These are phyloP conservation scores for Xylaria nigripes DNA, from an alignment of 495 filamentous ascomycete genomes.

Conservation along the genomic window DNA sequence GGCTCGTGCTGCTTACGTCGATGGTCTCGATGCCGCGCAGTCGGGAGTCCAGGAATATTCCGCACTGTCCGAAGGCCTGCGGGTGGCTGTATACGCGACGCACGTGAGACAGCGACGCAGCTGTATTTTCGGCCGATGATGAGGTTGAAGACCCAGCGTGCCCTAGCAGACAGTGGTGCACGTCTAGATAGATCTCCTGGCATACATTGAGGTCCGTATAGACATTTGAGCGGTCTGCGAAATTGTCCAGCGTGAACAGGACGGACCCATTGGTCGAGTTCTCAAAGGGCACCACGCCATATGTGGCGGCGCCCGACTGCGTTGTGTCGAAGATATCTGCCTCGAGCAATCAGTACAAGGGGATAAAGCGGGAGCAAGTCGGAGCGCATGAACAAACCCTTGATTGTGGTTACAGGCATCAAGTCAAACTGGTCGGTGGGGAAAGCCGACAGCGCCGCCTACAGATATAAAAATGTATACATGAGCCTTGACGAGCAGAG, in stretches of 20 bases:
- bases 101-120: conserved; percentile 48
- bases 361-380: neutral
- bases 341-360: neutral
- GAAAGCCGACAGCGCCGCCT: conserved; percentile 66
- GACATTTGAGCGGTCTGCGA: conserved; percentile 58
- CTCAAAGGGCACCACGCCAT: conserved; percentile 89
- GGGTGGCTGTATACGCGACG: conserved; percentile 76
- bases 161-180: conserved; percentile 77
- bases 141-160: conserved; percentile 13
- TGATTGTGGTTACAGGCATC: conserved; percentile 51
- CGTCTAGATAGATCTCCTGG: conserved; percentile 72
- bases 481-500: neutral
- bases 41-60: conserved; percentile 56
- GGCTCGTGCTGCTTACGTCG: conserved; percentile 80
- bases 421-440: conserved; percentile 45
- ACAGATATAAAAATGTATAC: neutral
- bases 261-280: conserved; percentile 93
- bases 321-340: conserved; percentile 72
- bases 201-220: conserved; percentile 64
- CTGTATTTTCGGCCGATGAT: conserved; percentile 24
- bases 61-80: conserved; percentile 90
- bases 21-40: conserved; percentile 65
- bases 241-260: conserved; percentile 75
- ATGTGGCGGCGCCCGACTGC: conserved; percentile 51
- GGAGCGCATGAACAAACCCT: conserved; percentile 34